Evolutionary conservation across 768 basidiomycete species (phyloP).

Genomic region (Mycena rosella): DNA sequence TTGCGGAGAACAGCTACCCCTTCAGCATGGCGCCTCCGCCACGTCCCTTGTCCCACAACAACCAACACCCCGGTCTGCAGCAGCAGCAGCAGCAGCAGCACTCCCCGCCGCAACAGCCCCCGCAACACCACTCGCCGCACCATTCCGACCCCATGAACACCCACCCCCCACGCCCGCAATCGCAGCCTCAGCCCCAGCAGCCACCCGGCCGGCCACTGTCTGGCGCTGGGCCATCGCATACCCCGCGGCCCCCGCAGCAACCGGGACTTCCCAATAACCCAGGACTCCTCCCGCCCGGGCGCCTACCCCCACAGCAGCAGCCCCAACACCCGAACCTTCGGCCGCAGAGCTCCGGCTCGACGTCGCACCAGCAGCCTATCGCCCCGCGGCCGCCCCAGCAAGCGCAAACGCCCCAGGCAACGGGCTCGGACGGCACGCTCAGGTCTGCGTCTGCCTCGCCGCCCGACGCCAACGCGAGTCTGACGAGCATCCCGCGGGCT

Average conservation of each 20-base stretch:
- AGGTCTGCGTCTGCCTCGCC: constrained; percentile 34
- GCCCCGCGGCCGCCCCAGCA: constrained; percentile 32
- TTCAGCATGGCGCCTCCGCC: constrained; percentile 42
- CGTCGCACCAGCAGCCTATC: constrained; percentile 38
- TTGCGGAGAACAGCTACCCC: constrained; percentile 45
- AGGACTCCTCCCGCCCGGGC: constrained; percentile 33
- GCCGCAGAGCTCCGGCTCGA: constrained; percentile 34
- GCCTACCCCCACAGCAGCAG: constrained; percentile 43
- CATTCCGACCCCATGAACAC: constrained; percentile 59
- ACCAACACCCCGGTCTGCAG: constrained; percentile 25
- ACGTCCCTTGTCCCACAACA: constrained; percentile 48
- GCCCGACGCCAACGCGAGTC: constrained; percentile 27
- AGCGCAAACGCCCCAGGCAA: constrained; percentile 18
- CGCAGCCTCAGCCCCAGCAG: constrained; percentile 62
- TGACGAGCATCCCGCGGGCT: constrained; percentile 19
- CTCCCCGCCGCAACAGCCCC: constrained; percentile 55
- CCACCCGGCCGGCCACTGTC: constrained; percentile 64
- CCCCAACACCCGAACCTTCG: constrained; percentile 36
- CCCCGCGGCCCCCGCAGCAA: constrained; percentile 59
- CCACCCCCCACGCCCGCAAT: constrained; percentile 68
- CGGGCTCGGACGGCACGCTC: constrained; percentile 35
- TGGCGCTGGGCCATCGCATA: constrained; percentile 60
- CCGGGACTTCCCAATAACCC: constrained; percentile 51
- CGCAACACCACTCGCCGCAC: constrained; percentile 63
- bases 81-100: constrained; percentile 34